These are phyloP conservation scores for Chaetomium sp. DNA, from an alignment of 2,329 filamentous ascomycete genomes.

Conservation along the genomic window DNA sequence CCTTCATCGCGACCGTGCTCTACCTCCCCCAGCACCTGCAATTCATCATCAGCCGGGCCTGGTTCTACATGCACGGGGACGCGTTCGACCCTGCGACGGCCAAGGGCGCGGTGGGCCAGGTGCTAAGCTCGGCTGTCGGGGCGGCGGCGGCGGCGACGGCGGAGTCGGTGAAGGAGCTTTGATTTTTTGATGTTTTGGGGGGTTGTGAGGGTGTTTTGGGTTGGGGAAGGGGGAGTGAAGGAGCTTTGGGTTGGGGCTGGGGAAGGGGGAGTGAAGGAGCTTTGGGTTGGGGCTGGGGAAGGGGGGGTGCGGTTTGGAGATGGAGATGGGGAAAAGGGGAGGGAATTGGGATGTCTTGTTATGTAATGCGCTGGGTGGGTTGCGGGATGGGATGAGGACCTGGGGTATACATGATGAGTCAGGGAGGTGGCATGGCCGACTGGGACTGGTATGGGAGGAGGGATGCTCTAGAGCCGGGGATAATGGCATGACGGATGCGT, in stretches of 20 bases:
- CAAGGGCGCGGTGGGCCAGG: slow-evolving; percentile 4
- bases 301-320: not conserved
- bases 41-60: slow-evolving; percentile 79
- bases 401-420: too few species aligned
- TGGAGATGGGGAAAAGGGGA: not conserved
- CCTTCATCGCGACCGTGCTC: slow-evolving; percentile 81
- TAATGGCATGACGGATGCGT: slow-evolving; percentile 8
- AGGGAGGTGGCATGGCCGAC: not conserved
- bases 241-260: not conserved
- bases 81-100: slow-evolving; percentile 48
- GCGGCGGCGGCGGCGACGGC: slow-evolving; percentile 41
- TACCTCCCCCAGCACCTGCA: slow-evolving; percentile 92
- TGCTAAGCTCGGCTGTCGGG: slow-evolving; percentile 41
- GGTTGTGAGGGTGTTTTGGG: not conserved
- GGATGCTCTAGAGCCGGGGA: not conserved
- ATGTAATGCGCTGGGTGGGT: not conserved
- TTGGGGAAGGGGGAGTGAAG: not conserved
- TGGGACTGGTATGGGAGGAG: not conserved
- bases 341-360: not conserved
- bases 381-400: not conserved
- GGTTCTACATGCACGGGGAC: slow-evolving; percentile 94
- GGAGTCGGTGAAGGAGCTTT: slow-evolving; percentile 45
- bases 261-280: not conserved
- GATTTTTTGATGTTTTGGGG: not conserved
- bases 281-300: not conserved